phyloP scores from a whole-genome alignment of 2,329 filamentous ascomycete genomes.

The Exophiala aquamarina region DNA sequence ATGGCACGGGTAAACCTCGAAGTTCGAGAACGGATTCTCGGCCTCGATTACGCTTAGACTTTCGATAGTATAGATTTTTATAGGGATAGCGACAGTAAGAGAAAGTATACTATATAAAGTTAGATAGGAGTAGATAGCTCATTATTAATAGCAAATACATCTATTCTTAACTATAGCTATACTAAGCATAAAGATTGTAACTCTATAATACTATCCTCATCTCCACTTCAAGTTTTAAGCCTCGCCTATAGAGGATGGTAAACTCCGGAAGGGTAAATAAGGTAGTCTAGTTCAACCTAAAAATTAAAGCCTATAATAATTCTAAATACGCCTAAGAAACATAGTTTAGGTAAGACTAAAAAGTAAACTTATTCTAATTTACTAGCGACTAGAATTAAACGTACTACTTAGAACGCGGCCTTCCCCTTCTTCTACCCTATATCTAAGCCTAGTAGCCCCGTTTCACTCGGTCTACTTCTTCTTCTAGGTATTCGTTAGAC shows the following conservation, averaged over 20 bases:
- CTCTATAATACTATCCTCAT: neutral
- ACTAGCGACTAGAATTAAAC: neutral
- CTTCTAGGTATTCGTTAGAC: constrained; percentile 1
- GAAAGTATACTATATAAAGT: neutral
- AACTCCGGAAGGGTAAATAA: neutral
- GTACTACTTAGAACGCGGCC: constrained; percentile 1
- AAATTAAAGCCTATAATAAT: neutral
- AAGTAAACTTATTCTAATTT: neutral
- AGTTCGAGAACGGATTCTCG: constrained; percentile 1
- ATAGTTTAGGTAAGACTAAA: neutral
- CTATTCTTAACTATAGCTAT: constrained; percentile 1
- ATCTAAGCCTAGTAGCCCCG: neutral
- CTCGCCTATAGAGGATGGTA: neutral
- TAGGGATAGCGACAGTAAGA: neutral
- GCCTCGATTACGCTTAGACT: neutral
- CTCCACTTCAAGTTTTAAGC: neutral
- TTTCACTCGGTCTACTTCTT: constrained; percentile 1
- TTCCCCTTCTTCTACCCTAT: neutral
- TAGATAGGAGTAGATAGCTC: neutral
- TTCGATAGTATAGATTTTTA: neutral
- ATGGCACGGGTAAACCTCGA: no score
- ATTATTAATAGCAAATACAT: constrained; percentile 1
- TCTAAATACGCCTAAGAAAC: no score
- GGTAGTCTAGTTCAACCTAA: neutral
- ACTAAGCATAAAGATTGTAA: neutral